A percentile compares a stretch with the other conserved stretches of the same genome.
These are phyloP conservation scores for Xylariaceae sp. DNA, from an alignment of 2,329 filamentous ascomycete genomes.

Conservation along the genomic window DNA sequence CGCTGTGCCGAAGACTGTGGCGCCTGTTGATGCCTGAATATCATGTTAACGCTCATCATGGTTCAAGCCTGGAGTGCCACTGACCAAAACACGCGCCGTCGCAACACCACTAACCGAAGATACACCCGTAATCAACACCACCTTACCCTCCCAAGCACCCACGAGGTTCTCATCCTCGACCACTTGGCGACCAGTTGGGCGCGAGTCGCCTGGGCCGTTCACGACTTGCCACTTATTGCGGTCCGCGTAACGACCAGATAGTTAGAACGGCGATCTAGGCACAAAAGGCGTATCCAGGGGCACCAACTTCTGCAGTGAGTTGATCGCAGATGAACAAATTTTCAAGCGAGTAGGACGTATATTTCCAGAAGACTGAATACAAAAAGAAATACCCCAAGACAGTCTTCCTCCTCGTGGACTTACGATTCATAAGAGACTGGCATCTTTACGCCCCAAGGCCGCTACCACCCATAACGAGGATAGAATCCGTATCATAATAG, in stretches of 20 bases:
- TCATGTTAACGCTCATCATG: no score
- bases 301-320: no score
- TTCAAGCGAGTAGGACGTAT: no score
- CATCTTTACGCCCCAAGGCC: no score
- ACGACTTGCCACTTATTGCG: slow-evolving; percentile 21
- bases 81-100: slow-evolving; percentile 35
- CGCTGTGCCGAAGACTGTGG: slow-evolving; percentile 41
- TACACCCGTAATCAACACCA: slow-evolving; percentile 41
- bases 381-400: no score
- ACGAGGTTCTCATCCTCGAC: slow-evolving; percentile 34
- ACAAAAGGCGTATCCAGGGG: slow-evolving; percentile 6
- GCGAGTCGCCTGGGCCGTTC: slow-evolving; percentile 36
- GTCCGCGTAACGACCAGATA: slow-evolving; percentile 24
- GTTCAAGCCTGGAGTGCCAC: no score
- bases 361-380: no score
- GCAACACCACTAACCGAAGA: slow-evolving; percentile 36
- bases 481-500: no score
- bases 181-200: slow-evolving; percentile 38
- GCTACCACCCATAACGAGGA: no score
- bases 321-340: no score
- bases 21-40: slow-evolving; percentile 36
- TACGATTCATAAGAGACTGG: no score
- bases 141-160: slow-evolving; percentile 35
- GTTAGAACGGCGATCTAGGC: slow-evolving; percentile 16
- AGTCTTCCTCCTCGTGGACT: no score